Evolutionary conservation across 345 rosid genomes (phyloP).

Genomic region (Dovyalis caffra): DNA sequence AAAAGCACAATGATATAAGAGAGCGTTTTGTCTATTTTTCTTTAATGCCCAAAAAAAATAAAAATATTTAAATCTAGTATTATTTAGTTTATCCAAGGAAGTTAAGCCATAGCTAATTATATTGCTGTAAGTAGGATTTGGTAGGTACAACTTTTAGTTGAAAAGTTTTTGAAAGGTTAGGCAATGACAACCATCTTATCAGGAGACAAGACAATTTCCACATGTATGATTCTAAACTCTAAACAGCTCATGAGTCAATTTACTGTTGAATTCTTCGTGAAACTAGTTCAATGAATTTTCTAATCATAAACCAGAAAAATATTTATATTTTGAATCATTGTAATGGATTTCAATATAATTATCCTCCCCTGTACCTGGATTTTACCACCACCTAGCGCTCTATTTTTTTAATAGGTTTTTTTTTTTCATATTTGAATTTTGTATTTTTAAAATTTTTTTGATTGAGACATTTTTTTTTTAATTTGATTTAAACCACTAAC

Average conservation of each 20-base stretch:
- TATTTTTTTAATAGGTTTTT: too few species aligned
- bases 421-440: too few species aligned
- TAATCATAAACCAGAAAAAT: too few species aligned
- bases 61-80: background rate
- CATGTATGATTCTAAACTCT: background rate
- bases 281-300: background rate
- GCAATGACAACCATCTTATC: background rate
- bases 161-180: background rate
- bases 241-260: background rate
- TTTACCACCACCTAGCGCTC: background rate
- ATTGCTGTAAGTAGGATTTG: background rate
- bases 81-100: background rate
- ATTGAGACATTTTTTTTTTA: too few species aligned
- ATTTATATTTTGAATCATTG: background rate
- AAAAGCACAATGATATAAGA: background rate
- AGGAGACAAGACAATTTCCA: background rate
- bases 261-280: background rate
- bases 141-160: slow-evolving; percentile 1
- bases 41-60: background rate
- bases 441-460: too few species aligned
- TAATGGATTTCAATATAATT: background rate
- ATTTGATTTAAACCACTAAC: too few species aligned
- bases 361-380: background rate
- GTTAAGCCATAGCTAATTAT: background rate
- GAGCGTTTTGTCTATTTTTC: background rate